Evolutionary conservation across 1,284 basidiomycete genomes (phyloP), one percentile per base, ranked within the genome.

Genomic region (Ceratobasidium papillatum): DNA sequence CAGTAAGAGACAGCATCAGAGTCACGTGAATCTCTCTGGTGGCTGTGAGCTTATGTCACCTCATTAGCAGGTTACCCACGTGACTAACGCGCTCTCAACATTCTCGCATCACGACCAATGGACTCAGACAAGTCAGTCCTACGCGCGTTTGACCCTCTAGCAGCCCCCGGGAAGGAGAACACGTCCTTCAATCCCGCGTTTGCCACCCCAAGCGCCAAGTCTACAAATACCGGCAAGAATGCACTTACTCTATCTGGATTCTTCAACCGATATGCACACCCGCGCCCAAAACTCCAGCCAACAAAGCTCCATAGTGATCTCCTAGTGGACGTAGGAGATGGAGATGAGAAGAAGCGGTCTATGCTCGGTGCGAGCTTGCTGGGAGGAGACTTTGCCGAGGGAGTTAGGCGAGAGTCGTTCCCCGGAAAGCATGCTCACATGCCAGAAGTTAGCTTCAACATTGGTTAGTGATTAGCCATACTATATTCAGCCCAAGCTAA

Each of bases 321-420:
- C 3, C 14, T 58, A 2, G 45, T 49, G 7, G 66, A 69, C 32
- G 38, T 41, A 25, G 51, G 19, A 17, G 22, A 56, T 17, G 66
- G 19, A 12, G 54, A 69, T 27, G 66, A 69, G 25, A 69, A 69
- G 30, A 32, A 49, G 27, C n/a, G 22, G 27, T 32, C 36, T 5
- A 32, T 69, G 3, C 9, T 58, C 3, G 38, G 19, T 11, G 30
- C 51, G 9, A 41, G 41, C 12, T 34, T 38, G 52, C 19, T 43
- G 11, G 52, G 66, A n/a, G 38, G 22, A 22, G 51, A 38, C 32
- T 69, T 69, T 45, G 66, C 22, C 27, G 66, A 38, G 22, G 66
- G 66, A 12, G 49, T 69, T 32, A 69, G 66, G 66, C 58, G 66
- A 58, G 66, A 69, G 27, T 69, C 66, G 4, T 69, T 69, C 25